Percentiles rank a stretch among this genome's conserved stretches.
These are phyloP conservation scores for Linum trigynum DNA, from an alignment of 345 rosid genomes.

Conservation along the genomic window DNA sequence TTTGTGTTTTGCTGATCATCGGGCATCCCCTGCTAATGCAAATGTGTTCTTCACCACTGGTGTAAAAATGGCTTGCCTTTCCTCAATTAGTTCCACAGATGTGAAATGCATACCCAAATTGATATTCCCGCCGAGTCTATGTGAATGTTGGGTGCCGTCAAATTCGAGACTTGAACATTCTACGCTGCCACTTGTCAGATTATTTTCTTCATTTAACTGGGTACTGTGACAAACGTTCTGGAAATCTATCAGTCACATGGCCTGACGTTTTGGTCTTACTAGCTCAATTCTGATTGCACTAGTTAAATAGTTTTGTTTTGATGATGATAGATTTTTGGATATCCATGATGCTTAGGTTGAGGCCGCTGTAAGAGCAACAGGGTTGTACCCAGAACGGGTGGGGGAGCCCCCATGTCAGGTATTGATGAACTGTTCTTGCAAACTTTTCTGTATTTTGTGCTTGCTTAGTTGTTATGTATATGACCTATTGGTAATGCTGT, in stretches of 20 bases:
- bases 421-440: not conserved
- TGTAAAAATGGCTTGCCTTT: not conserved
- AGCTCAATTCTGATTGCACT: not conserved
- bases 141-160: not conserved
- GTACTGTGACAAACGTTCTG: not conserved
- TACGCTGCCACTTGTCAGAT: no score
- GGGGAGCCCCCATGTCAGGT: constrained; percentile 24
- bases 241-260: no score
- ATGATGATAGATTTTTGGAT: not conserved
- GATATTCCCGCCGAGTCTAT: not conserved
- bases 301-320: not conserved
- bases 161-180: no score
- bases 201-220: not conserved
- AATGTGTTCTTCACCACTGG: not conserved
- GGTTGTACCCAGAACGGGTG: constrained; percentile 21
- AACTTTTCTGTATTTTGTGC: not conserved
- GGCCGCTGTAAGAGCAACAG: constrained; percentile 23
- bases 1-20: not conserved
- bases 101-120: not conserved
- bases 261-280: no score
- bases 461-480: not conserved
- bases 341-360: constrained; percentile 15
- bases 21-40: not conserved
- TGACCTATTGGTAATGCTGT: not conserved
- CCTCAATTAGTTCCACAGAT: not conserved